Evolutionary conservation across 495 filamentous ascomycete genomes (phyloP).

Genomic region (Pyrenopolyporus hunteri): DNA sequence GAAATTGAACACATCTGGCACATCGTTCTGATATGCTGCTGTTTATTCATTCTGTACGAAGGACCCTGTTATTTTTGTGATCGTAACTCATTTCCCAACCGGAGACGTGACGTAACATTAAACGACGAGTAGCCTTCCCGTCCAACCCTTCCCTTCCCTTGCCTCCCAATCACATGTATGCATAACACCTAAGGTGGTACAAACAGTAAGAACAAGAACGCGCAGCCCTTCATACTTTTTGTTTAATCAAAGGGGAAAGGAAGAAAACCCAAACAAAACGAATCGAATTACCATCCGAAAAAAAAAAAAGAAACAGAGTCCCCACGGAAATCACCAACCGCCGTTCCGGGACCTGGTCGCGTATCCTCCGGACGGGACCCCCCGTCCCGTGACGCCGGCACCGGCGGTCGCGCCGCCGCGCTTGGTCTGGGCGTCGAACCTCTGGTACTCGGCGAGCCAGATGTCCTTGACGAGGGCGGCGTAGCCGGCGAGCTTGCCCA

Average conservation of each 20-base stretch:
- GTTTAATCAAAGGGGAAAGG: too few species aligned
- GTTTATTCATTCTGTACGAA: constrained; percentile 27
- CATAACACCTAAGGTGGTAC: too few species aligned
- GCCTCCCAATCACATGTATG: too few species aligned
- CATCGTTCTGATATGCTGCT: neutral
- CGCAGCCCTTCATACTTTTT: too few species aligned
- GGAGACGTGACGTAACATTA: constrained; percentile 12
- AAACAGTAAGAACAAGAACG: too few species aligned
- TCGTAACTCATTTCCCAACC: constrained; percentile 24
- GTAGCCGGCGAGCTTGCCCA: constrained; percentile 52
- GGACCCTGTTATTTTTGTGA: neutral
- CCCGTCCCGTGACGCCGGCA: constrained; percentile 30
- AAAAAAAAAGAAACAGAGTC: too few species aligned
- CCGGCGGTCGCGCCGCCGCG: constrained; percentile 14
- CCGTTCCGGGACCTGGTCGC: constrained; percentile 36
- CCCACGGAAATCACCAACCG: neutral
- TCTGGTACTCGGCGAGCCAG: constrained; percentile 62
- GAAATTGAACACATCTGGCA: constrained; percentile 7
- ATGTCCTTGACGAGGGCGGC: constrained; percentile 58
- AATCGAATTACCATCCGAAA: too few species aligned
- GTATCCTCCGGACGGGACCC: constrained; percentile 31
- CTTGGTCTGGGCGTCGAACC: constrained; percentile 48
- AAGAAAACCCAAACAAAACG: too few species aligned
- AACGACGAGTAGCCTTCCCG: neutral
- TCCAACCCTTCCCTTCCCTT: neutral